These are phyloP conservation scores for Ganoderma lingzhi DNA, from an alignment of 1,284 basidiomycete genomes.

Conservation along the genomic window DNA sequence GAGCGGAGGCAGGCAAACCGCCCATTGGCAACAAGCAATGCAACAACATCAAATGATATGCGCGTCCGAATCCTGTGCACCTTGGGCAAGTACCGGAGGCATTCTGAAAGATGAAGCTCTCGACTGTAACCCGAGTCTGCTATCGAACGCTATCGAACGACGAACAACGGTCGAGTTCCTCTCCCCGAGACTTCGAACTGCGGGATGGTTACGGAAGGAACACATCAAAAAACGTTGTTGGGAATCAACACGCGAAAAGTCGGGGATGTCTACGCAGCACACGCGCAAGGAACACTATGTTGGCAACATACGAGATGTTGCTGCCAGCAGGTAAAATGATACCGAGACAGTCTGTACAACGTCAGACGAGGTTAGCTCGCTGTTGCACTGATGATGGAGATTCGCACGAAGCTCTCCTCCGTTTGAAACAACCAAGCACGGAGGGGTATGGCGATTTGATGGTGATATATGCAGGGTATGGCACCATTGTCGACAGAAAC, in stretches of 20 bases:
- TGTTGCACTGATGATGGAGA: background rate
- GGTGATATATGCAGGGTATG: too few relatives aligned
- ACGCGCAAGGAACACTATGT: background rate
- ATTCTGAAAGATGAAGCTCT: background rate
- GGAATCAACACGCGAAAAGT: background rate
- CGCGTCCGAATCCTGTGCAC: background rate
- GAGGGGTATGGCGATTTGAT: too few relatives aligned
- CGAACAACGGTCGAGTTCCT: background rate
- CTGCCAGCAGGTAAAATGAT: background rate
- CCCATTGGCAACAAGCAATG: conserved; percentile 9
- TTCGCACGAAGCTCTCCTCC: background rate
- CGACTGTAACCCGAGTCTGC: background rate
- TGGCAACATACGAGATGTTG: background rate
- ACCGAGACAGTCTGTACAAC: background rate
- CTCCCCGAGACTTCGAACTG: background rate
- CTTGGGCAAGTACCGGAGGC: conserved; percentile 1
- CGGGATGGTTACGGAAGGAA: background rate
- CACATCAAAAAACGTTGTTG: background rate
- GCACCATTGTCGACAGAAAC: background rate
- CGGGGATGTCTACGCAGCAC: background rate
- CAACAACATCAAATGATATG: conserved; percentile 12
- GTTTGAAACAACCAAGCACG: background rate
- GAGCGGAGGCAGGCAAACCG: background rate
- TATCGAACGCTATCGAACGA: background rate
- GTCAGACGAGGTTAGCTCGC: background rate